Evolutionary conservation across 2,329 filamentous ascomycete species (phyloP).

Genomic region (Trichoderma koningiopsis): DNA sequence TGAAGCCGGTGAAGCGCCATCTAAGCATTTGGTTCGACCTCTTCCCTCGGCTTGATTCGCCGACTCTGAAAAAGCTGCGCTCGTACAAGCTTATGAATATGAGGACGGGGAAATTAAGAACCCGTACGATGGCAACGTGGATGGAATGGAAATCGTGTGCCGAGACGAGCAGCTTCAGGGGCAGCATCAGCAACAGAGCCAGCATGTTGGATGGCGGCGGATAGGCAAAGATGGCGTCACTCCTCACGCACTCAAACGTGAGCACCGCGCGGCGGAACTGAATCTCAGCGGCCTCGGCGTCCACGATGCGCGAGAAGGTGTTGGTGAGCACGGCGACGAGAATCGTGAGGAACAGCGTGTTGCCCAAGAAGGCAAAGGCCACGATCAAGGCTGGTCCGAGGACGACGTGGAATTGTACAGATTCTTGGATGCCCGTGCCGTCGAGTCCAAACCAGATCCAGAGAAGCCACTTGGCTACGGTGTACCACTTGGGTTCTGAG

Average conservation of each 20-base stretch:
- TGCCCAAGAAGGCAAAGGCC: slow-evolving; percentile 72
- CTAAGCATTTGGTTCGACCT: slow-evolving; percentile 32
- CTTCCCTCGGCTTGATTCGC: slow-evolving; percentile 46
- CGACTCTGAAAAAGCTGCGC: slow-evolving; percentile 38
- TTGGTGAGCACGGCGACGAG: slow-evolving; percentile 73
- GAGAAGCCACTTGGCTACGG: slow-evolving; percentile 75
- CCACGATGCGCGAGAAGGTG: slow-evolving; percentile 70
- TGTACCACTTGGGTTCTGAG: slow-evolving; percentile 45
- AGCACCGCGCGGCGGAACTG: slow-evolving; percentile 71
- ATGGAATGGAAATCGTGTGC: slow-evolving; percentile 70
- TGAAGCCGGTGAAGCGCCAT: slow-evolving; percentile 51
- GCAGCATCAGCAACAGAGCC: slow-evolving; percentile 64
- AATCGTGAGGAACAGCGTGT: slow-evolving; percentile 74
- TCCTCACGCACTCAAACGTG: slow-evolving; percentile 74
- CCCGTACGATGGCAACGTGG: slow-evolving; percentile 66
- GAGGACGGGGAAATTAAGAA: slow-evolving; percentile 65
- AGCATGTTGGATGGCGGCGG: slow-evolving; percentile 71
- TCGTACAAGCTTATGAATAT: slow-evolving; percentile 64
- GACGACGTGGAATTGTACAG: slow-evolving; percentile 63
- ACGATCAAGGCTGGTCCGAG: slow-evolving; percentile 71
- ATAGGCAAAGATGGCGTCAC: slow-evolving; percentile 70
- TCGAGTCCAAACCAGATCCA: slow-evolving; percentile 81
- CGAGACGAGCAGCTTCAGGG: slow-evolving; percentile 64
- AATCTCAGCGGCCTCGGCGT: slow-evolving; percentile 69
- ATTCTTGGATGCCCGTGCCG: slow-evolving; percentile 56